Base-by-base conservation (phyloP, 192 early-diverging fungal species). In the Geranomyces variabilis region DNA sequence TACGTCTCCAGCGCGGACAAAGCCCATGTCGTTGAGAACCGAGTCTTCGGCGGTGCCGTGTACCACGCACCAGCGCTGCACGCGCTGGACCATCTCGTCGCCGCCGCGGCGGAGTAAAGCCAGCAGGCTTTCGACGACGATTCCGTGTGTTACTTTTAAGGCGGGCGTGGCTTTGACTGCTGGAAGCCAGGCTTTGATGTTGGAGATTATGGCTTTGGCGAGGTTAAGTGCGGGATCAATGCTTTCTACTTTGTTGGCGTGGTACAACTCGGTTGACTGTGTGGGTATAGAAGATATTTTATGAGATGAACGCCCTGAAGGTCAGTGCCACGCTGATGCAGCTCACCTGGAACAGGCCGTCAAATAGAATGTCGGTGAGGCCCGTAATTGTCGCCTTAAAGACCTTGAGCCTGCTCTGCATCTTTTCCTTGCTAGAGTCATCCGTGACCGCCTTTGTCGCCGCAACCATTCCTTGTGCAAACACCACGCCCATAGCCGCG, bases 191-290 rank as follows among this genome's bases (percentile, higher is more conserved):
- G 62, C 17, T 48, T 80, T 77, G 12, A 80, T 8, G 33, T 43
- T 28, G 14, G 41, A 31, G 22, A 77, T 68, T 1, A 80, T 13
- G 34, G 47, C 12, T 55, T 75, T 77, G 10, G 51, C 68, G 10
- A 80, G 75, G 24, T 15, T 47, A 22, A 77, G 71, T 22, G 73
- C 47, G 46, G 66, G 67, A 47, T 80, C 45, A 8, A 77, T 61
- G 6, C 55, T 63, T 1, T 17, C 44, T 5, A 75, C 34, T 28
- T 67, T 69, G 15, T 22, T n/a, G 5, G 51, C 24, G 29, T 66
- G 45, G 62, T 77, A 80, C 29, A 77, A 28, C 29, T 78, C 68
- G 15, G 70, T 58, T 7, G 77, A 74, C 72, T 78, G 45, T 30
- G 10, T 10, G 36, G 5, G 36, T 0, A 21, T 19, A 36, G 29